These are phyloP conservation scores for Neotropicomus parvogracilis DNA, from an alignment of 1,284 basidiomycete species.

Conservation along the genomic window DNA sequence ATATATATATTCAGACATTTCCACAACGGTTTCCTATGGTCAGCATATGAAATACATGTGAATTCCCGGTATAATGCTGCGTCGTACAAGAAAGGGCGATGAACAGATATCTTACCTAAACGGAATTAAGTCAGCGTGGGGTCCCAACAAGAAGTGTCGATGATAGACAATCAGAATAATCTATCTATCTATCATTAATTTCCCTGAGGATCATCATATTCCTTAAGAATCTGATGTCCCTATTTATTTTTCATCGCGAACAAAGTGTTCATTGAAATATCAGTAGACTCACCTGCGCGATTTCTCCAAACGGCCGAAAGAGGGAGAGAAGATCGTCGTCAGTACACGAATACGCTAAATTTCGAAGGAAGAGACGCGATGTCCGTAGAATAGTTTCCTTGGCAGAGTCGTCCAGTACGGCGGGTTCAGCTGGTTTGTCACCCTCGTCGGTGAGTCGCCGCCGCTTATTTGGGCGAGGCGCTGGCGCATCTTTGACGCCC, in stretches of 20 bases:
- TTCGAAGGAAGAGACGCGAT: conserved; percentile 86
- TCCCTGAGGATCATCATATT: conserved; percentile 59
- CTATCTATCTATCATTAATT: conserved; percentile 46
- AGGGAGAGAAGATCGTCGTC: conserved; percentile 68
- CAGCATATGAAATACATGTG: neutral
- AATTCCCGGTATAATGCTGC: neutral
- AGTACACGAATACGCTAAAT: conserved; percentile 83
- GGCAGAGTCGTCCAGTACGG: conserved; percentile 39
- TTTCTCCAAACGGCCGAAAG: conserved; percentile 68
- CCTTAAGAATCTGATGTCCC: conserved; percentile 59
- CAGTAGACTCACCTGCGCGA: conserved; percentile 61
- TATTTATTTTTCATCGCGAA: conserved; percentile 50
- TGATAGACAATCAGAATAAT: conserved; percentile 27
- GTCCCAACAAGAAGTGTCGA: neutral
- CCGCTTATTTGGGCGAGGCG: conserved; percentile 66
- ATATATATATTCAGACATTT: neutral
- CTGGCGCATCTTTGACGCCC: conserved; percentile 64
- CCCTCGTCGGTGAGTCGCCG: conserved; percentile 37
- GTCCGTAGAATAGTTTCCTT: conserved; percentile 73
- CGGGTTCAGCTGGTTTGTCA: conserved; percentile 13
- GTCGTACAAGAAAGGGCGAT: neutral
- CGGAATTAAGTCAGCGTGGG: conserved; percentile 3
- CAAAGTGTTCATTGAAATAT: conserved; percentile 3
- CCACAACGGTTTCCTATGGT: neutral
- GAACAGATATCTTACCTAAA: conserved; percentile 18